A percentile compares a stretch with the other conserved stretches of the same genome.
Evolutionary conservation across 495 filamentous ascomycete genomes (phyloP).

Genomic region (Astrothelium macrocarpum): DNA sequence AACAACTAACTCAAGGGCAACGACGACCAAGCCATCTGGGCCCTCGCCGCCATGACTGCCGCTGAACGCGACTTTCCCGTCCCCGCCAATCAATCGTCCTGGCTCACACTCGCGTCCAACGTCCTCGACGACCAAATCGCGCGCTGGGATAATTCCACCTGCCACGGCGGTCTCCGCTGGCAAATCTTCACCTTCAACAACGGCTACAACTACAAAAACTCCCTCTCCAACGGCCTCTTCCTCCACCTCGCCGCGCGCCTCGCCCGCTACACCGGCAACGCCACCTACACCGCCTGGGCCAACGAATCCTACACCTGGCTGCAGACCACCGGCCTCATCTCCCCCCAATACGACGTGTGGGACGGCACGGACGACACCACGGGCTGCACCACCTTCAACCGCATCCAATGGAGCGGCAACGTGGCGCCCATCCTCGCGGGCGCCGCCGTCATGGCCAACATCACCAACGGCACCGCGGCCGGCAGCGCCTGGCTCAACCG

Average conservation of each 20-base stretch:
- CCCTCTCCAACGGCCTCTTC: slow-evolving; percentile 71
- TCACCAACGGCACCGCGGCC: slow-evolving; percentile 21
- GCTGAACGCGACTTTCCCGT: slow-evolving; percentile 24
- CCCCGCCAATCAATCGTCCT: slow-evolving; percentile 19
- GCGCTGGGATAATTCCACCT: slow-evolving; percentile 45
- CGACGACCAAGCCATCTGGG: slow-evolving; percentile 31
- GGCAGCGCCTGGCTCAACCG: neutral
- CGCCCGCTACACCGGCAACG: slow-evolving; percentile 64
- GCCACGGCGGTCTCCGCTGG: slow-evolving; percentile 49
- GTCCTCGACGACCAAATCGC: slow-evolving; percentile 27
- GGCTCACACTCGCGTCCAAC: slow-evolving; percentile 23
- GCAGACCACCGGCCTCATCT: slow-evolving; percentile 50
- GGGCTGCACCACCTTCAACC: slow-evolving; percentile 42
- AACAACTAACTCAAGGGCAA: slow-evolving; percentile 15
- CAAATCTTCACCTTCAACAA: slow-evolving; percentile 74
- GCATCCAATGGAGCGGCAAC: slow-evolving; percentile 17
- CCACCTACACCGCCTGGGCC: slow-evolving; percentile 71
- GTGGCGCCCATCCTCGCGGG: slow-evolving; percentile 13
- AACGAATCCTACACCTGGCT: slow-evolving; percentile 68
- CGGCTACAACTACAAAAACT: slow-evolving; percentile 75
- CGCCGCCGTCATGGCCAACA: slow-evolving; percentile 17
- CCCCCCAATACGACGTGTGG: slow-evolving; percentile 48
- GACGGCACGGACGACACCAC: slow-evolving; percentile 51
- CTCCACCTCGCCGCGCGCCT: slow-evolving; percentile 71
- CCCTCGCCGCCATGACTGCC: slow-evolving; percentile 26